These are phyloP conservation scores for Aspergillus coremiiformis DNA, from an alignment of 495 filamentous ascomycete genomes.

Conservation along the genomic window DNA sequence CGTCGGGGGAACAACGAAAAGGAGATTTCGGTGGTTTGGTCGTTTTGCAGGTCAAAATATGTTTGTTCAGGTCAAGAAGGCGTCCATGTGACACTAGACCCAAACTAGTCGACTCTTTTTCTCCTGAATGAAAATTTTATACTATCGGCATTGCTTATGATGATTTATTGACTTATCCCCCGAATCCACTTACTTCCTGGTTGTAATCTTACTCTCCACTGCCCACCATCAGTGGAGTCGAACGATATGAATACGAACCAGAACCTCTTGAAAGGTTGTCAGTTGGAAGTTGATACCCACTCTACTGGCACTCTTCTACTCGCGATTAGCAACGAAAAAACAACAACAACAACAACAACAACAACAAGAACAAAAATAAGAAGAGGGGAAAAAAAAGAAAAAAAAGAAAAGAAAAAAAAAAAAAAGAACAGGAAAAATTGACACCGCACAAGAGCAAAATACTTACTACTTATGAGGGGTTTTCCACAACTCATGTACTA, in stretches of 20 bases:
- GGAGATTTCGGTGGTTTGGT: neutral
- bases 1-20: constrained; percentile 1
- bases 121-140: neutral
- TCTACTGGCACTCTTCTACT: no score
- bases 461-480: no score
- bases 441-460: neutral
- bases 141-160: neutral
- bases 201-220: neutral
- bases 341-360: no score
- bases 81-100: neutral
- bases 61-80: neutral
- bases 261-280: no score
- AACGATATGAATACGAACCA: neutral
- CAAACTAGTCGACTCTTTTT: neutral
- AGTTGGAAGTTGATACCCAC: no score
- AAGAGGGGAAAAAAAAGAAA: neutral
- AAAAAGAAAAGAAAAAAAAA: neutral
- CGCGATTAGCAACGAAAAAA: no score
- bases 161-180: neutral
- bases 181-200: neutral
- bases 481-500: neutral
- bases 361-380: neutral
- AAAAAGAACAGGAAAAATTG: no score
- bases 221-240: neutral
- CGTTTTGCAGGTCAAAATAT: neutral